Conservation (phyloP, 306 rosid species). For the Dalbergia cultrata region DNA sequence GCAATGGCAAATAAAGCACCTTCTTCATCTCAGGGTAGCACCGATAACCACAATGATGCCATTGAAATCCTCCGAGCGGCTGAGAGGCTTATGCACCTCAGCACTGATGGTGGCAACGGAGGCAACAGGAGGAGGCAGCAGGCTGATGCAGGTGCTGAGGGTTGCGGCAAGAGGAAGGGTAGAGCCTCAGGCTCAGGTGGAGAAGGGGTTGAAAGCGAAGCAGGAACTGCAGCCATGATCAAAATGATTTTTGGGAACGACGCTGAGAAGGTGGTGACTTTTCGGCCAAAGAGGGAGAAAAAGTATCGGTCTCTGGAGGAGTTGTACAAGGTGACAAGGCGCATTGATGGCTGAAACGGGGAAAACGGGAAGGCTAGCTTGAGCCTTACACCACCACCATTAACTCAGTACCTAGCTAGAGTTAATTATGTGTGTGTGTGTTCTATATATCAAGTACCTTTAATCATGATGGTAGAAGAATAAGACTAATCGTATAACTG, state of each 20-base stretch:
- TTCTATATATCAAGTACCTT: no score
- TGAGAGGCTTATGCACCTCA: slow-evolving; percentile 56
- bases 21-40: neutral
- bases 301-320: slow-evolving; percentile 57
- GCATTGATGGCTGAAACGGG: slow-evolving; percentile 19
- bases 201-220: neutral
- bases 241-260: slow-evolving; percentile 52
- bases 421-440: no score
- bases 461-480: no score
- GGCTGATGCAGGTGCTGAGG: neutral
- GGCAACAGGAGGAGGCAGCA: neutral
- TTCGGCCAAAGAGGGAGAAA: slow-evolving; percentile 47
- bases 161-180: slow-evolving; percentile 5
- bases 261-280: slow-evolving; percentile 1
- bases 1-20: slow-evolving; percentile 18
- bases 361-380: slow-evolving; percentile 9
- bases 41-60: slow-evolving; percentile 6
- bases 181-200: neutral
- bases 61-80: slow-evolving; percentile 52
- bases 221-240: slow-evolving; percentile 25
- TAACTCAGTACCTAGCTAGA: no score
- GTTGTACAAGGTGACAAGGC: slow-evolving; percentile 54
- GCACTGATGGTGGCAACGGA: slow-evolving; percentile 31
- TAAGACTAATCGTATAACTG: no score
- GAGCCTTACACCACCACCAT: no score